Base-by-base conservation (phyloP, 192 early-diverging fungal genomes). In the Spizellomyces sp. region DNA sequence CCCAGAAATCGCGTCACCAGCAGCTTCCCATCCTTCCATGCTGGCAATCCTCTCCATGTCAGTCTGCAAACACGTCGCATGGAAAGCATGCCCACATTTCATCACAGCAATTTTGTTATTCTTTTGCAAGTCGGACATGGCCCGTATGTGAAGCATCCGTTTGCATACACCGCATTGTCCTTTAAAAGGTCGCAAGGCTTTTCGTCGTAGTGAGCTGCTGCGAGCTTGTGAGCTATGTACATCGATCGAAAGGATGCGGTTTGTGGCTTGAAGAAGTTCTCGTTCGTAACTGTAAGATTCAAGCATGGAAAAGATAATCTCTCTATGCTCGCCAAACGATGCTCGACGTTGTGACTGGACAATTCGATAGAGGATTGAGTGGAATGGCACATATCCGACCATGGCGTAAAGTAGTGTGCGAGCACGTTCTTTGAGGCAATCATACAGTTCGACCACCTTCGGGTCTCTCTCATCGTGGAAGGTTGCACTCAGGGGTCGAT, bases 151-250 rank as follows among this genome's bases (percentile, higher is more conserved):
- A 46, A 84, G 64, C 15, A 80, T 27, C 8, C 78, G 62, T 36
- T 71, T 47, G 47, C 83, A 85, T 4, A 77, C 68, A 43, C 55
- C 75, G 61, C 83, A 85, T 54, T 81, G 80, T 1, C 83, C 83
- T n/a, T 67, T 63, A 48, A 54, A 63, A 8, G 83, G 81, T 8
- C 76, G 66, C 5, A 83, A 54, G 6, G 76, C 78, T 7, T 45
- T 9, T 8, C 48, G 63, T 42, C 61, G 57, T 3, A 67, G n/a
- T 17, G 17, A n/a, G 9, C 48, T 48, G 10, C 62, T 62, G 9
- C 48, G 9, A 42, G 36, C 50, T 22, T 72, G 48, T 6, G 67
- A 44, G 9, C 36, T 36, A 47, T 80, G 70, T 2, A 75, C 76
- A 41, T 83, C 81, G 21, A 50, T 14, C 15, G 66, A 36, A 2